A percentile compares a stretch with the other conserved stretches of the same genome.
Conservation (phyloP, 352 stramenopile species). For the Saprolegnia diclina region DNA sequence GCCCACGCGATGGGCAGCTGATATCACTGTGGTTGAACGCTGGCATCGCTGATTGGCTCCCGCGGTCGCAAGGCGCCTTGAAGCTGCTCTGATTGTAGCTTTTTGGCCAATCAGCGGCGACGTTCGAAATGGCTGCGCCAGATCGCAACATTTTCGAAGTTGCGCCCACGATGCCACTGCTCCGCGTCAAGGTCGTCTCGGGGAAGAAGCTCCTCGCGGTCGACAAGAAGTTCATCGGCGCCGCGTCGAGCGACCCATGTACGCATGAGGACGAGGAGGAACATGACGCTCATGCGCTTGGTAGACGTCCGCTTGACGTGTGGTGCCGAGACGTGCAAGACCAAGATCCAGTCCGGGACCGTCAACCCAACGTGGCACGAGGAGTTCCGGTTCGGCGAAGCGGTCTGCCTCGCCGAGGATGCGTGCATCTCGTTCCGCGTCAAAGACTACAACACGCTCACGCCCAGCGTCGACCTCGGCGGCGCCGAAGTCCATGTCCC, state of each 20-base stretch:
- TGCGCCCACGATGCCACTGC: slow-evolving; percentile 16
- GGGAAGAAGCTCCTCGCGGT: slow-evolving; percentile 21
- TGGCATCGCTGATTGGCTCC: too few relatives aligned
- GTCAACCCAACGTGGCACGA: slow-evolving; percentile 46
- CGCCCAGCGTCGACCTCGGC: slow-evolving; percentile 41
- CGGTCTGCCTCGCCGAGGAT: slow-evolving; percentile 41
- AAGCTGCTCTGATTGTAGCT: neutral
- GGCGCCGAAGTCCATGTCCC: slow-evolving; percentile 36
- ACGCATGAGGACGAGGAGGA: neutral
- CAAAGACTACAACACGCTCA: slow-evolving; percentile 40
- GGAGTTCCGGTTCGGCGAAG: slow-evolving; percentile 49
- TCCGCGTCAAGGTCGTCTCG: slow-evolving; percentile 24
- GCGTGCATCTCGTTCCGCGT: slow-evolving; percentile 37
- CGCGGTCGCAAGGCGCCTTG: neutral
- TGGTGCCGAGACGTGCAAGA: slow-evolving; percentile 44
- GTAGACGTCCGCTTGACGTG: slow-evolving; percentile 57
- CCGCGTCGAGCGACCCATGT: slow-evolving; percentile 20
- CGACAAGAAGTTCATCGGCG: slow-evolving; percentile 21
- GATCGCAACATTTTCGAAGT: neutral
- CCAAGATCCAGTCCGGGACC: slow-evolving; percentile 40
- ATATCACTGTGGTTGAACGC: too few relatives aligned
- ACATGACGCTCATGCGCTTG: neutral
- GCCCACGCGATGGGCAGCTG: too few relatives aligned
- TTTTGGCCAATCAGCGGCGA: neutral
- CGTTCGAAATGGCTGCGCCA: neutral